A percentile compares a stretch with the other conserved stretches of the same genome.
Conservation (phyloP, 2,329 filamentous ascomycete genomes). For the Diaporthe sp. region DNA sequence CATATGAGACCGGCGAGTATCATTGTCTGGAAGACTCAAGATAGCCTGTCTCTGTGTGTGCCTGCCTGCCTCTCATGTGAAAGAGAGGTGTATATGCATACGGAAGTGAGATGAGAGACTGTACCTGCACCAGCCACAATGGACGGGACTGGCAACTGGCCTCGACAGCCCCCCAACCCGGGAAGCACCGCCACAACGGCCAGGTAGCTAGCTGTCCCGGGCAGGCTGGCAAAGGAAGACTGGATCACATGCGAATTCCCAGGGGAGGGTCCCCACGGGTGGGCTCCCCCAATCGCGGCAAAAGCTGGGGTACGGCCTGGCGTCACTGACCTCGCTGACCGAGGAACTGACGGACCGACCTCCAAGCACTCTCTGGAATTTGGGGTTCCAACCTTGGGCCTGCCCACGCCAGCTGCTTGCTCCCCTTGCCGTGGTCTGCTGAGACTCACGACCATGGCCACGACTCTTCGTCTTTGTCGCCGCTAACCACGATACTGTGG, state of each 20-base stretch:
- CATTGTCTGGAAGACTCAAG: constrained; percentile 1
- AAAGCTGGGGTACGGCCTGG: constrained; percentile 21
- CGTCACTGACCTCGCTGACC: constrained; percentile 29
- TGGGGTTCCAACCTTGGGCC: constrained; percentile 12
- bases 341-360: constrained; percentile 22
- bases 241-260: constrained; percentile 22
- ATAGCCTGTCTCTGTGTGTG: neutral
- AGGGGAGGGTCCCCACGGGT: constrained; percentile 17
- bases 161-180: neutral
- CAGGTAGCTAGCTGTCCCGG: neutral
- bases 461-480: constrained; percentile 6
- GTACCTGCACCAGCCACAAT: constrained; percentile 16
- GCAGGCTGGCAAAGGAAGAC: neutral
- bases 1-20: constrained; percentile 31
- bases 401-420: neutral
- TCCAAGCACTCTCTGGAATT: constrained; percentile 20
- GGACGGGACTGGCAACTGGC: neutral
- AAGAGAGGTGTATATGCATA: neutral
- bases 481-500: constrained; percentile 9
- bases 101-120: neutral
- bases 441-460: constrained; percentile 17
- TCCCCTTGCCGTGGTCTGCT: neutral
- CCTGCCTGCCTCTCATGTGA: neutral
- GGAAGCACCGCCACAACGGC: constrained; percentile 2
- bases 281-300: constrained; percentile 28